A percentile compares a stretch with the other conserved stretches of the same genome.
These are phyloP conservation scores for Lentinula sp. DNA, from an alignment of 768 basidiomycete species.

Conservation along the genomic window DNA sequence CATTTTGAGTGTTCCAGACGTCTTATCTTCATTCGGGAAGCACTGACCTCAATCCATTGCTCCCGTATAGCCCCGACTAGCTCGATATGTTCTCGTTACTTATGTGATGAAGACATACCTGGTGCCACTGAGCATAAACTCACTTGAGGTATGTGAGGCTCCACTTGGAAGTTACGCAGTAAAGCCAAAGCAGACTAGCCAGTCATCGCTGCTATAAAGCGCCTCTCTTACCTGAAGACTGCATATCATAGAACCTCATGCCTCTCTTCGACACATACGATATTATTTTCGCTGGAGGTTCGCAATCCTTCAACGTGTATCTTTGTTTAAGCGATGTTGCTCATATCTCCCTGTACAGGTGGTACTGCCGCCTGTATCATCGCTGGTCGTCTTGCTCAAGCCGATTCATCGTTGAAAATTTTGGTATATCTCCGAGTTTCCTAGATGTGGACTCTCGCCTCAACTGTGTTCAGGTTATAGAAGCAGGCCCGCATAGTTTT, in stretches of 20 bases:
- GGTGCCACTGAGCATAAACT: too few species aligned
- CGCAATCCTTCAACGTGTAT: not conserved
- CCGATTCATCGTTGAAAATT: constrained; percentile 32
- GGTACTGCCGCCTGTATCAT: constrained; percentile 33
- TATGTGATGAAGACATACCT: too few species aligned
- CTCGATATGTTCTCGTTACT: too few species aligned
- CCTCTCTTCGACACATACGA: constrained; percentile 16
- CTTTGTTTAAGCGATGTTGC: too few species aligned
- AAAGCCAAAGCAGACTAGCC: too few species aligned
- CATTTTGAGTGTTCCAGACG: too few species aligned
- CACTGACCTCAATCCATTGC: too few species aligned
- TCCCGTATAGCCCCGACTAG: too few species aligned
- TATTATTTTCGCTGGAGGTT: constrained; percentile 32
- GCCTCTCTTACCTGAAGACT: not conserved
- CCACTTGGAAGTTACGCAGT: too few species aligned
- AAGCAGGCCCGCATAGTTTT: constrained; percentile 33
- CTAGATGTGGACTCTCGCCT: constrained; percentile 14
- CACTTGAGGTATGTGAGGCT: too few species aligned
- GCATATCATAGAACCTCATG: not conserved
- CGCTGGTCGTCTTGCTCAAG: constrained; percentile 30
- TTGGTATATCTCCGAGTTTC: constrained; percentile 22
- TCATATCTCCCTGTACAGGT: constrained; percentile 5
- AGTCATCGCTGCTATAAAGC: not conserved
- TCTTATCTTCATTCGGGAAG: too few species aligned
- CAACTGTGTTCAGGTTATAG: constrained; percentile 18